phyloP scores from a whole-genome alignment of 192 early-diverging fungal genomes.

The Oehlia diaphana region DNA sequence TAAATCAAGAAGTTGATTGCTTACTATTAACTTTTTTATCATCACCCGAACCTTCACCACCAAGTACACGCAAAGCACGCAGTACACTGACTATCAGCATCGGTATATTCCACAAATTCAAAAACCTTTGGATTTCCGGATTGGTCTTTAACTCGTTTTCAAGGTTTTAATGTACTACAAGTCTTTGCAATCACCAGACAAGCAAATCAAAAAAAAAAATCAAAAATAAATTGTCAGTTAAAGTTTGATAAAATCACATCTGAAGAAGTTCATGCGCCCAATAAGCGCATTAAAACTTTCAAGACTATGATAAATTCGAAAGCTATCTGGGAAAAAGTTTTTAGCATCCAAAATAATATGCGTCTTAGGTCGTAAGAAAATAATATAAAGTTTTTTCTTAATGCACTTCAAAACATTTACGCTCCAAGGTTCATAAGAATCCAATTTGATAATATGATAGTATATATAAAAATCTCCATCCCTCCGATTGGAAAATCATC shows the following conservation, averaged over 20 bases:
- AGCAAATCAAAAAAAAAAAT: not conserved
- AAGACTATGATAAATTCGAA: not conserved
- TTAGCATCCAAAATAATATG: not conserved
- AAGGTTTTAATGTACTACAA: constrained; percentile 64
- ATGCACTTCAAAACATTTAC: not conserved
- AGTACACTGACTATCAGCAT: constrained; percentile 57
- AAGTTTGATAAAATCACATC: constrained; percentile 17
- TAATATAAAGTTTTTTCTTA: not conserved
- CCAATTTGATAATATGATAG: constrained; percentile 1
- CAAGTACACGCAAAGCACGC: constrained; percentile 63
- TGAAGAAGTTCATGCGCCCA: not conserved
- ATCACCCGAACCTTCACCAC: constrained; percentile 54
- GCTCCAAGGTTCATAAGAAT: too few relatives aligned
- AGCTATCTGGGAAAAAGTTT: constrained; percentile 10
- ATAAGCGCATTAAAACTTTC: not conserved
- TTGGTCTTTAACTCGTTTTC: constrained; percentile 69
- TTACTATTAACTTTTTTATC: constrained; percentile 44
- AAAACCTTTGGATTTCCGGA: constrained; percentile 66
- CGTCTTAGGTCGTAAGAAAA: not conserved
- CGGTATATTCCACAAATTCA: constrained; percentile 72
- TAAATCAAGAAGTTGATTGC: constrained; percentile 11
- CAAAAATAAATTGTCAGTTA: constrained; percentile 8
- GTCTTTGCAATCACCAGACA: constrained; percentile 41
- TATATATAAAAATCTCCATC: not conserved
- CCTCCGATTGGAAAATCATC: constrained; percentile 34